phyloP scores from a whole-genome alignment of 2,329 filamentous ascomycete species.

The Arthrobotrys iridis region DNA sequence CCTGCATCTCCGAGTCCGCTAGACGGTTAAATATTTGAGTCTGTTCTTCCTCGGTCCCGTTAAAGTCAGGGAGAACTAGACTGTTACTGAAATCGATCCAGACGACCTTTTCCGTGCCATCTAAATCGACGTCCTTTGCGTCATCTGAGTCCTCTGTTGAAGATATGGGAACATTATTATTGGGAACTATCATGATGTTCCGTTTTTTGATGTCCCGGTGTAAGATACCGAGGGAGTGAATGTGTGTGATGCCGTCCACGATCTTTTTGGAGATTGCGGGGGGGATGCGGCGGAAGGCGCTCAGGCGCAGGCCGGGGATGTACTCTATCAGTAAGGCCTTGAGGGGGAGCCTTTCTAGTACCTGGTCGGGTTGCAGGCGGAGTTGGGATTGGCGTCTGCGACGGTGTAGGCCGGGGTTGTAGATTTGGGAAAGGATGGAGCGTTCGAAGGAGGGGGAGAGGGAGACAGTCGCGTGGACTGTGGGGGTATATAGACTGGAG shows the following conservation, averaged over 20 bases:
- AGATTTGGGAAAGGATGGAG: background rate
- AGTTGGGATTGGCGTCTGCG: conserved; percentile 20
- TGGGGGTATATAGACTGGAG: conserved; percentile 1
- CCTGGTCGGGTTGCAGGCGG: background rate
- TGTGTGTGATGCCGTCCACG: conserved; percentile 15
- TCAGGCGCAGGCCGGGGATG: conserved; percentile 27
- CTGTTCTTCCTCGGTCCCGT: background rate
- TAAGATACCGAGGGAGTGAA: conserved; percentile 25
- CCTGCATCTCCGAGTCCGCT: conserved; percentile 10
- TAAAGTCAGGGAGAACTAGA: conserved; percentile 16
- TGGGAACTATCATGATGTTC: conserved; percentile 35
- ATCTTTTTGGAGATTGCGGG: conserved; percentile 18
- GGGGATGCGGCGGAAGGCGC: conserved; percentile 25
- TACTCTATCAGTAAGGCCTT: conserved; percentile 43
- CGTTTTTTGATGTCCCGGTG: conserved; percentile 46
- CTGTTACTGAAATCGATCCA: conserved; percentile 54
- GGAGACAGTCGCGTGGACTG: conserved; percentile 8
- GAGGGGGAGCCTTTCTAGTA: conserved; percentile 8
- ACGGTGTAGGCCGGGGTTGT: conserved; percentile 11
- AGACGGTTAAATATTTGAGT: background rate
- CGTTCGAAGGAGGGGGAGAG: conserved; percentile 31
- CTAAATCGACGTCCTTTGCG: background rate
- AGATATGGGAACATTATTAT: background rate
- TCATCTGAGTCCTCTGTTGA: background rate
- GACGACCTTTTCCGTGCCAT: conserved; percentile 32